These are phyloP conservation scores for Aegilops longissima DNA, from an alignment of 176 grass and related monocot genomes.

Conservation along the genomic window DNA sequence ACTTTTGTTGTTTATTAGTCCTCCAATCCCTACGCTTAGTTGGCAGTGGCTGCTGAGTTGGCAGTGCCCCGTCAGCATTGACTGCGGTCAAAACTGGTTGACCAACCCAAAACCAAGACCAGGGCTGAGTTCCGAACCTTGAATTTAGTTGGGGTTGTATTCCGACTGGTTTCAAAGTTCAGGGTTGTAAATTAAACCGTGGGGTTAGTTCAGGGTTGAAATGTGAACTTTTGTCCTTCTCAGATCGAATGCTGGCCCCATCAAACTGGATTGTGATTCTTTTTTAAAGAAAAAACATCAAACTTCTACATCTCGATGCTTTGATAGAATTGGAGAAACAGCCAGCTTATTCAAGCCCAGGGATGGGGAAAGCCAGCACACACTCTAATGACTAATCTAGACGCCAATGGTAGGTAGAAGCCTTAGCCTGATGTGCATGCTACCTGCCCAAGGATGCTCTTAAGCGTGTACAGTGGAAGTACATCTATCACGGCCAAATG, in stretches of 20 bases:
- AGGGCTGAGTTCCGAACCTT: too few species aligned
- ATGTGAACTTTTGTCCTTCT: not conserved
- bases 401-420: not conserved
- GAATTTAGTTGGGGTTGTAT: too few species aligned
- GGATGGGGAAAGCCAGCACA: not conserved
- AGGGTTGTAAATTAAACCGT: too few species aligned
- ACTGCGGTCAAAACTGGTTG: too few species aligned
- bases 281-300: not conserved
- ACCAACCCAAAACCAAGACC: too few species aligned
- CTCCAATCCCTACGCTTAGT: too few species aligned
- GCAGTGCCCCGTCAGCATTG: too few species aligned
- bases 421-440: not conserved
- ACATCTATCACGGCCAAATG: not conserved
- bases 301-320: not conserved
- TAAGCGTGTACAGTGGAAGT: not conserved
- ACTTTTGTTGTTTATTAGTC: too few species aligned
- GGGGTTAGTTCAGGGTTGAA: too few species aligned
- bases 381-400: not conserved
- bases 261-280: not conserved
- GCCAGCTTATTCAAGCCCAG: too few species aligned
- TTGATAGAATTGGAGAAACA: not conserved
- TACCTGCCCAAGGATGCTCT: not conserved
- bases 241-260: slow-evolving; percentile 6
- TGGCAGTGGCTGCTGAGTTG: too few species aligned
- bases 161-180: too few species aligned